phyloP scores from a whole-genome alignment of 768 basidiomycete genomes.

The Tephrocybe sp. region DNA sequence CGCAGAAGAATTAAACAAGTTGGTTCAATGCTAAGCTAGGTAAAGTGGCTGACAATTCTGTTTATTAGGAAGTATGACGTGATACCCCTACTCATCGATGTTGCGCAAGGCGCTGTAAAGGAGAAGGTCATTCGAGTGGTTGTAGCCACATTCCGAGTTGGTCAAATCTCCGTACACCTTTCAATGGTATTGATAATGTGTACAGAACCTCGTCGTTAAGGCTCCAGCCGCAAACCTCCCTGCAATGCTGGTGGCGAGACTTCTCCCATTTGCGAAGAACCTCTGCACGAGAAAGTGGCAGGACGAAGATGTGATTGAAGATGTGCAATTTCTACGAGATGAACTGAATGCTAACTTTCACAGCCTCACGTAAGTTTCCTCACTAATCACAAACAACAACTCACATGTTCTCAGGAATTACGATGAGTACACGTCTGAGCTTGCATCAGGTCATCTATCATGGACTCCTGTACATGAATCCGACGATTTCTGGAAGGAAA shows the following conservation, averaged over 20 bases:
- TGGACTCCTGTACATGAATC: conserved; percentile 98
- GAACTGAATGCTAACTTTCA: conserved; percentile 85
- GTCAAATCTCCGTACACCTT: not conserved
- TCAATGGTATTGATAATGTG: not conserved
- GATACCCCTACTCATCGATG: conserved; percentile 77
- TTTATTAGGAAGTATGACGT: conserved; percentile 78
- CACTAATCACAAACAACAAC: not conserved
- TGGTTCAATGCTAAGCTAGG: conserved; percentile 18
- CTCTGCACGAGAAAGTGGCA: conserved; percentile 84
- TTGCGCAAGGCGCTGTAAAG: conserved; percentile 88
- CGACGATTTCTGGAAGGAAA: conserved; percentile 98
- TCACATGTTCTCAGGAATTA: conserved; percentile 66
- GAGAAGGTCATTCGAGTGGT: conserved; percentile 96
- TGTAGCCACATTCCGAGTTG: conserved; percentile 85
- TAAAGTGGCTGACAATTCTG: not conserved
- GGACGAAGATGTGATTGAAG: conserved; percentile 93
- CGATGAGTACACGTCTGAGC: conserved; percentile 92
- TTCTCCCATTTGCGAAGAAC: conserved; percentile 85
- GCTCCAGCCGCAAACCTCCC: conserved; percentile 88
- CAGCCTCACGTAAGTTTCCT: conserved; percentile 73
- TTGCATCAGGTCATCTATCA: conserved; percentile 84
- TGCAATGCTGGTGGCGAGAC: conserved; percentile 85
- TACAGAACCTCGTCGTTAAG: conserved; percentile 84
- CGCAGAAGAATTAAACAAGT: conserved; percentile 88
- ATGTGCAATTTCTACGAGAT: conserved; percentile 82